Base-by-base conservation (phyloP, 352 stramenopile genomes). In the Pythium brachiatum region DNA sequence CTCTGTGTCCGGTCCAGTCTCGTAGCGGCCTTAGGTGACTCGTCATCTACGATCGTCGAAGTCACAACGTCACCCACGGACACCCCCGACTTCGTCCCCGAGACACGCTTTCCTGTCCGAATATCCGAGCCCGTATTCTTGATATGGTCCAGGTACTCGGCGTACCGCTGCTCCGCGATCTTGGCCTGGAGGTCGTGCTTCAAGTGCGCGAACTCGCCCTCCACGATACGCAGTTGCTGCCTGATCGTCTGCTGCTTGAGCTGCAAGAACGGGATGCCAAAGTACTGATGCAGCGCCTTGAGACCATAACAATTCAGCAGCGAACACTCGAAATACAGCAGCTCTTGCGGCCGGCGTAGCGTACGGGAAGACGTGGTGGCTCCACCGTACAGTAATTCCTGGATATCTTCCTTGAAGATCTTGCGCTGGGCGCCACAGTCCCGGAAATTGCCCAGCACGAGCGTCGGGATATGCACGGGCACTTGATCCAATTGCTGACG, bases 351-450 rank as follows among this genome's bases (percentile, higher is more conserved):
- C 2, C 80, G 72, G 23, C 72, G 75, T 60, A 79, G 73, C 15
- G 66, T 57, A 25, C 76, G 69, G 12, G 75, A 60, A 15, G 67
- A 62, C 26, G 78, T 68, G 18, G 50, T 76, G 26, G 60, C 74
- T 13, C 72, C 72, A 1, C 63, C 71, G 54, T 90, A 92, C 8
- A 94, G 69, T 50, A 95, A 46, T 32, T 87, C 66, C 51, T 93
- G 72, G 41, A 95, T 88, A 65, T 95, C 86, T 44, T 93, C 80
- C 41, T 92, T 92, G 53, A 92, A 94, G 29, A 95, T 89, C 70
- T 92, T 86, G 55, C 84, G 75, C 57, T 92, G 74, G 44, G 71
- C 65, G 23, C 79, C 77, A 39, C 69, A 76, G 50, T 94, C 85
- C 53, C 86, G 74, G 50, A 95, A 96, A 56, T 93, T 96, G 21